Evolutionary conservation across 1,139 yeast species (phyloP), one percentile per base, ranked within the genome.

Genomic region (Diutina siamensis): DNA sequence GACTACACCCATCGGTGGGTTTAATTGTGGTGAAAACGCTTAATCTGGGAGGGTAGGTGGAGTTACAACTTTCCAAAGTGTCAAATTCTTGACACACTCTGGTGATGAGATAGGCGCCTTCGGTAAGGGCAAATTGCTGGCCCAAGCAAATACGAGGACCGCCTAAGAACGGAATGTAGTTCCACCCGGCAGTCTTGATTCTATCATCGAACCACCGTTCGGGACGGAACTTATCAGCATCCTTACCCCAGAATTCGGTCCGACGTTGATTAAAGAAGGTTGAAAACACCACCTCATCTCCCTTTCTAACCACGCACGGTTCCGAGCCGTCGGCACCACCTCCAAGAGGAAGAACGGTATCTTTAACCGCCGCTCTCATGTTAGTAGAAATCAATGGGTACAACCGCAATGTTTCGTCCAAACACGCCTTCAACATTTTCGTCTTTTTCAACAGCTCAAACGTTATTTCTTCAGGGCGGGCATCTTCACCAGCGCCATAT

Each of bases 61-160:
- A 3, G 42, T 38, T 38, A 32, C 42, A 38, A n/a, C 17, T 7
- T 15, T 22, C 42, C 20, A 38, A 17, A 17, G 21, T 9, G 9
- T 38, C 42, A 18, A 25, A 38, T 25, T 38, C 32, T 12, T 38
- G 42, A 19, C n/a, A 38, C n/a, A 40, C n/a, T 12, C 44, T n/a
- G 31, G 42, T 28, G 31, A 34, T 44, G 20, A 45, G 9, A 15
- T 40, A 34, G n/a, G 46, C 35, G 20, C 28, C 34, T 27, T 40
- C 28, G 10, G 32, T 34, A 12, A 42, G 25, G 15, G 44, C 36
- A 18, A 42, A 17, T 18, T 42, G 44, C 21, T 42, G 44, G 20
- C 44, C 42, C 45, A 76, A 61, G 53, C 82, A 76, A 47, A 76
- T 75, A 47, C 82, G 62, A 28, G 82, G 81, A 7, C 82, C 82